Evolutionary conservation across 2,329 filamentous ascomycete genomes (phyloP).

Genomic region (Cyphellophora europaea): DNA sequence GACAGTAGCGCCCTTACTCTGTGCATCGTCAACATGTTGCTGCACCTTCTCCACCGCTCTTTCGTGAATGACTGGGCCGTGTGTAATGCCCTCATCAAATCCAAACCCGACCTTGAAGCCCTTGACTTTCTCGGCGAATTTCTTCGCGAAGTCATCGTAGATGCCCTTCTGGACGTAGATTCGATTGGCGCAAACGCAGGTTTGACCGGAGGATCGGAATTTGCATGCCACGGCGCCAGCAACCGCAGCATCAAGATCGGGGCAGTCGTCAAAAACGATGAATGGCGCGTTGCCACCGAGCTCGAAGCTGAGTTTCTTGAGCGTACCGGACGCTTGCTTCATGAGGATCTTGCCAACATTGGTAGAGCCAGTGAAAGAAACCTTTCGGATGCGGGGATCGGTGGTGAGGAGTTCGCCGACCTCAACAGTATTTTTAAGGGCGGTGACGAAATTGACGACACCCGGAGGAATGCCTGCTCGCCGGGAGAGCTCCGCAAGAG

Average conservation of each 20-base stretch:
- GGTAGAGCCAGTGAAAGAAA: conserved; percentile 82
- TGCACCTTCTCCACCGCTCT: conserved; percentile 73
- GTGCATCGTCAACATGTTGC: conserved; percentile 69
- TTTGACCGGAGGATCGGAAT: conserved; percentile 91
- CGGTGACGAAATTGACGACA: conserved; percentile 79
- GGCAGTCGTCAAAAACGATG: conserved; percentile 86
- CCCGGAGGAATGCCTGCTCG: conserved; percentile 84
- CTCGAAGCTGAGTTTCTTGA: conserved; percentile 84
- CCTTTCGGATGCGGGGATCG: conserved; percentile 68
- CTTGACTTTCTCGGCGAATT: conserved; percentile 46
- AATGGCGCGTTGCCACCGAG: conserved; percentile 93
- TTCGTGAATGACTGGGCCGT: conserved; percentile 57
- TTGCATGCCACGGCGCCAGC: conserved; percentile 76
- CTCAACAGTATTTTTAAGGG: conserved; percentile 63
- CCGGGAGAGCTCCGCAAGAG: conserved; percentile 74
- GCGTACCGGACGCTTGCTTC: conserved; percentile 74
- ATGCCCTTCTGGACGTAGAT: conserved; percentile 44
- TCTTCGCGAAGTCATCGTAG: conserved; percentile 43
- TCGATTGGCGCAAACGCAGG: conserved; percentile 71
- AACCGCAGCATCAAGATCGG: conserved; percentile 78
- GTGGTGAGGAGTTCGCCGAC: conserved; percentile 71
- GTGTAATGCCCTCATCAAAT: conserved; percentile 36
- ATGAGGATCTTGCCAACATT: conserved; percentile 67
- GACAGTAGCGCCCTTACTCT: conserved; percentile 66
- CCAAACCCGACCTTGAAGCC: conserved; percentile 38